Evolutionary conservation across 2,329 filamentous ascomycete genomes (phyloP).

Genomic region (Sclerotinia glacialis): DNA sequence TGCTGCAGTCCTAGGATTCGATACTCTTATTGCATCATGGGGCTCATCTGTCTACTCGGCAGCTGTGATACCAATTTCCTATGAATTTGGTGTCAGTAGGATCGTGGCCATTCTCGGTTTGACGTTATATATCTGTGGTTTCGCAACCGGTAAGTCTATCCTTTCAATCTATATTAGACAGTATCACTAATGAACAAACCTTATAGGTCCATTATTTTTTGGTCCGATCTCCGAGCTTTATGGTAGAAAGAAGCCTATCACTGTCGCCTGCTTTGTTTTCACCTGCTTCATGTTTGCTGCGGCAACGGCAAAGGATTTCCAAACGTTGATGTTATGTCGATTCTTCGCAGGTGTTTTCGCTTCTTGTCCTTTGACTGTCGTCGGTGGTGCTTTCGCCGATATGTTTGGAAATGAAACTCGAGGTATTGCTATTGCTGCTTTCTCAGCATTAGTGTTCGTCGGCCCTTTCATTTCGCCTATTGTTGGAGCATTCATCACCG

Average conservation of each 20-base stretch:
- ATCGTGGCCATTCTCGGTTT: conserved; percentile 56
- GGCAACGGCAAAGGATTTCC: conserved; percentile 51
- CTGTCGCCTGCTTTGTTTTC: conserved; percentile 40
- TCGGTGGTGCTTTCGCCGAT: conserved; percentile 60
- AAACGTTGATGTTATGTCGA: conserved; percentile 53
- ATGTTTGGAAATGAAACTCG: conserved; percentile 58
- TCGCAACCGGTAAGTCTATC: conserved; percentile 50
- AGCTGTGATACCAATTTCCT: conserved; percentile 47
- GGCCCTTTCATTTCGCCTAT: conserved; percentile 41
- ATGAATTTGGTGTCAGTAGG: conserved; percentile 52
- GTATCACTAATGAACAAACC: neutral
- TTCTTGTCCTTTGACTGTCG: conserved; percentile 49
- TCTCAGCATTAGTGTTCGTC: conserved; percentile 47
- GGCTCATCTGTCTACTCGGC: conserved; percentile 46
- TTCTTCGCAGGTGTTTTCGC: conserved; percentile 52
- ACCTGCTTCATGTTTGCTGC: conserved; percentile 54
- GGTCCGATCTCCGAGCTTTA: conserved; percentile 63
- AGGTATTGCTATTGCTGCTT: conserved; percentile 64
- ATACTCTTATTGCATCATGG: conserved; percentile 25
- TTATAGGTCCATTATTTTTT: conserved; percentile 59
- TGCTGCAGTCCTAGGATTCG: conserved; percentile 38
- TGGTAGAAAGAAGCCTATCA: conserved; percentile 57
- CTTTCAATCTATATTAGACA: conserved; percentile 34
- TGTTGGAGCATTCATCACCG: conserved; percentile 41
- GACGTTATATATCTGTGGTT: conserved; percentile 57